These are phyloP conservation scores for Herpetospermum pedunculosum DNA, from an alignment of 306 rosid species.

Conservation along the genomic window DNA sequence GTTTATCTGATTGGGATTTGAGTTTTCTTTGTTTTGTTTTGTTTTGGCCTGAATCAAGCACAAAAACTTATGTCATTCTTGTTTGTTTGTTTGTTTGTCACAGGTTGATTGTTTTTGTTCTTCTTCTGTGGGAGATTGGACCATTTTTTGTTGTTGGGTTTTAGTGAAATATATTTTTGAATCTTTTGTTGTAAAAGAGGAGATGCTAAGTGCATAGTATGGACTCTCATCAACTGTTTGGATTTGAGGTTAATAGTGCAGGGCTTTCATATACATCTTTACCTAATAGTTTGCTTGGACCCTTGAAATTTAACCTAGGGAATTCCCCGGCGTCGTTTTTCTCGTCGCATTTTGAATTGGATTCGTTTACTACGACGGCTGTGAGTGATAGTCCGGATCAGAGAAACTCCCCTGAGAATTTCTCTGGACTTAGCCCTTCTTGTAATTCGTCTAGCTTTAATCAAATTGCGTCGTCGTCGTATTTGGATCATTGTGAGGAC, in stretches of 20 bases:
- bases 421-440: slow-evolving; percentile 43
- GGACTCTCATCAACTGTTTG: slow-evolving; percentile 64
- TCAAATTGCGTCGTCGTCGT: slow-evolving; percentile 31
- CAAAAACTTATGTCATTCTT: neutral
- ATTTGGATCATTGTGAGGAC: slow-evolving; percentile 22
- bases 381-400: slow-evolving; percentile 50
- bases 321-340: slow-evolving; percentile 63
- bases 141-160: neutral
- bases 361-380: slow-evolving; percentile 30
- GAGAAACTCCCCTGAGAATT: slow-evolving; percentile 44
- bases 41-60: neutral
- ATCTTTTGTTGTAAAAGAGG: slow-evolving; percentile 2
- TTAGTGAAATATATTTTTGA: neutral
- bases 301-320: slow-evolving; percentile 45
- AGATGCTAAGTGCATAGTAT: slow-evolving; percentile 42
- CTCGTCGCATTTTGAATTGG: slow-evolving; percentile 46
- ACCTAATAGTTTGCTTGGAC: slow-evolving; percentile 39
- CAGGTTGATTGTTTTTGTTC: neutral
- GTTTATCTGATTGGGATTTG: neutral
- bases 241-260: slow-evolving; percentile 38
- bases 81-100: neutral
- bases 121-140: neutral
- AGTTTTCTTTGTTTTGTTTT: neutral
- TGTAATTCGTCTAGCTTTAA: slow-evolving; percentile 35
- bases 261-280: slow-evolving; percentile 39